These are phyloP conservation scores for Blattamonas nauphoetae DNA, from an alignment of 78 protist genomes.

Conservation along the genomic window DNA sequence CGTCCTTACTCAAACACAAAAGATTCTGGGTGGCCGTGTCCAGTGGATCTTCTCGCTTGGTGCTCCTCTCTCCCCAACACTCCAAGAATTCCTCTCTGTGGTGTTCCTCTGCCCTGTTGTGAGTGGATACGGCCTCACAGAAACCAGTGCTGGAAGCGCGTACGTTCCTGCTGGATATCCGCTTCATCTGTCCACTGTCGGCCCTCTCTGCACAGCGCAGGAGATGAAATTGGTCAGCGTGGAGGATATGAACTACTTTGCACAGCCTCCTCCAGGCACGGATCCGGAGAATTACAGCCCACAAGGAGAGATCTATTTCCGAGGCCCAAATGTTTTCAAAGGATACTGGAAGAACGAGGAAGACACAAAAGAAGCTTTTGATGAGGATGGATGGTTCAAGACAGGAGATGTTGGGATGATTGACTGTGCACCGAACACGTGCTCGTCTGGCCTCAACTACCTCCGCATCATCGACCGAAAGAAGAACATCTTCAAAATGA, in stretches of 20 bases:
- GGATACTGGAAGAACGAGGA: constrained; percentile 13
- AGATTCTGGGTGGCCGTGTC: background rate
- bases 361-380: constrained; percentile 6
- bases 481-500: background rate
- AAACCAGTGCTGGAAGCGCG: background rate
- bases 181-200: background rate
- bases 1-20: background rate
- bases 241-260: constrained; percentile 9
- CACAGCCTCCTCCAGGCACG: background rate
- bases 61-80: background rate
- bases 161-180: background rate
- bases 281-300: background rate
- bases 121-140: background rate
- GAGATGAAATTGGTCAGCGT: constrained; percentile 3
- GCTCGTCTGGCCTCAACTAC: background rate
- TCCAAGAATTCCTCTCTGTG: background rate
- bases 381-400: constrained; percentile 1
- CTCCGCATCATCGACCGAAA: background rate
- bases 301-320: background rate
- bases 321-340: background rate
- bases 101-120: background rate
- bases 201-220: constrained; percentile 4
- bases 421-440: background rate
- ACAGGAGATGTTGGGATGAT: constrained; percentile 15
- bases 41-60: background rate